Evolutionary conservation across 306 rosid genomes (phyloP).

Genomic region (Morella rubra): DNA sequence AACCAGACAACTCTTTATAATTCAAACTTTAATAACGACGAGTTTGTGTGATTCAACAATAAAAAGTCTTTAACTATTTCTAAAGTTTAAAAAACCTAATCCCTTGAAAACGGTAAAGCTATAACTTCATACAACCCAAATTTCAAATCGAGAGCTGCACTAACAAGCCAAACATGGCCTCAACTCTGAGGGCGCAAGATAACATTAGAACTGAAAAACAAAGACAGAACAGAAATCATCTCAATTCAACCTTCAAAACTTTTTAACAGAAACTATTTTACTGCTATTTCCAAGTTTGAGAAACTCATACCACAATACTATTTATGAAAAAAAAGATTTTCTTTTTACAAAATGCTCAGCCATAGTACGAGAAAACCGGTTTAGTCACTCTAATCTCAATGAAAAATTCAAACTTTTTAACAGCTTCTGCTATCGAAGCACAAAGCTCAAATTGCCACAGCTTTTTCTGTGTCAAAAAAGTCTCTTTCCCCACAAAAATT

Average conservation of each 20-base stretch:
- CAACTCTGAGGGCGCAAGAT: neutral
- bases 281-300: neutral
- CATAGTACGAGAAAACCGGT: neutral
- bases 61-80: neutral
- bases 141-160: neutral
- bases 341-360: neutral
- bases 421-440: neutral
- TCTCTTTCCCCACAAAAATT: too few relatives aligned
- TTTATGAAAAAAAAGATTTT: too few relatives aligned
- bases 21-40: too few relatives aligned
- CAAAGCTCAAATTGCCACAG: neutral
- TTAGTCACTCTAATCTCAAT: too few relatives aligned
- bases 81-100: neutral
- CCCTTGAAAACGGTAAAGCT: neutral
- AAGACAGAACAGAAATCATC: neutral
- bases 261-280: neutral
- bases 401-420: too few relatives aligned
- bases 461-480: neutral
- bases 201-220: neutral
- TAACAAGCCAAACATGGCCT: neutral
- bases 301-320: neutral
- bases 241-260: neutral
- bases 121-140: neutral
- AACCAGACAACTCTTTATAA: too few relatives aligned
- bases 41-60: neutral